Percentiles rank a stretch among this genome's conserved stretches.
Conservation (phyloP, 768 basidiomycete species). For the Xanthoconium stramineum region DNA sequence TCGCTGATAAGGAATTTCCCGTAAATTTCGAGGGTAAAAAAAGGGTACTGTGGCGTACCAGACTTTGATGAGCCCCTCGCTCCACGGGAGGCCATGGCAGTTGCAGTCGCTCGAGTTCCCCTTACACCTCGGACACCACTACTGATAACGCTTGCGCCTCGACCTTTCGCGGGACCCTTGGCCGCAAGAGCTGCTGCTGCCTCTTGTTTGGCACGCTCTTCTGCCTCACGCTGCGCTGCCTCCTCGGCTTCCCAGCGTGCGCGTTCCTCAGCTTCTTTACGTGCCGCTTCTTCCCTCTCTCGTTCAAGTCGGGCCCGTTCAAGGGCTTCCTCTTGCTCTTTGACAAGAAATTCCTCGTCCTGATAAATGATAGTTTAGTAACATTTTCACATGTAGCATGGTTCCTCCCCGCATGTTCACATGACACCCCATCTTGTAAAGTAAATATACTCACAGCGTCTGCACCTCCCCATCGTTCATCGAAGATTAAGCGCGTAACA, state of each 20-base stretch:
- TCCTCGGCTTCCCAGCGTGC: constrained; percentile 31
- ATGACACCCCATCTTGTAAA: background rate
- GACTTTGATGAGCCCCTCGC: constrained; percentile 38
- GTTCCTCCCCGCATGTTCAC: background rate
- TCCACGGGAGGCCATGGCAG: constrained; percentile 40
- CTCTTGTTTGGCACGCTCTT: constrained; percentile 49
- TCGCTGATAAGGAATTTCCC: constrained; percentile 3
- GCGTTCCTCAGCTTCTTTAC: constrained; percentile 40
- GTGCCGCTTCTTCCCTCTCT: constrained; percentile 33
- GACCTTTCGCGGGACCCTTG: constrained; percentile 34
- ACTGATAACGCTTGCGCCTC: constrained; percentile 42
- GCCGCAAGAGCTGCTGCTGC: constrained; percentile 36
- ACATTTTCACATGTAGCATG: background rate
- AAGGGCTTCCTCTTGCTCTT: constrained; percentile 35
- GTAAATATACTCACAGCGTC: constrained; percentile 51
- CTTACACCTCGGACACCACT: constrained; percentile 70
- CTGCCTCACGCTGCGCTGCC: constrained; percentile 40
- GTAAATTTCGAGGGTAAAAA: constrained; percentile 4
- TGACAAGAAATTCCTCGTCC: constrained; percentile 59
- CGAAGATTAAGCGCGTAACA: constrained; percentile 64
- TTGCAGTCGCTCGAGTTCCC: constrained; percentile 65
- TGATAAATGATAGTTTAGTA: constrained; percentile 23
- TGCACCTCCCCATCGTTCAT: constrained; percentile 74
- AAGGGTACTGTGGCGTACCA: constrained; percentile 28
- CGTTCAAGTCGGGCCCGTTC: constrained; percentile 34